These are phyloP conservation scores for Rauvolfia tetraphylla DNA, from an alignment of 257 asterid genomes.

Conservation along the genomic window DNA sequence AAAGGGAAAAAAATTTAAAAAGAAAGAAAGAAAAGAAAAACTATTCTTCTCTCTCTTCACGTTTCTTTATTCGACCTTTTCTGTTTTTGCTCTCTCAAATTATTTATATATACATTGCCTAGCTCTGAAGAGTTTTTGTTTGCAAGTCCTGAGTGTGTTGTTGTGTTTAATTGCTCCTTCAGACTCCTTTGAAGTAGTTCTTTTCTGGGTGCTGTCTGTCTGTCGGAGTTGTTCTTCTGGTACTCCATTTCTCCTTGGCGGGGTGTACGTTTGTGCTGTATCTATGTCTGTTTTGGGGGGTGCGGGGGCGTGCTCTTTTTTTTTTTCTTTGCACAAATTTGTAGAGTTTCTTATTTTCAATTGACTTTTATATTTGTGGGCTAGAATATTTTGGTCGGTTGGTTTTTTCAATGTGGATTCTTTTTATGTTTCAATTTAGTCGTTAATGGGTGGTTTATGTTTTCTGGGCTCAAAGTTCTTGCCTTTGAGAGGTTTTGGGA, in stretches of 20 bases:
- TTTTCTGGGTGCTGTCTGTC: neutral
- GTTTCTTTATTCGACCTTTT: constrained; percentile 9
- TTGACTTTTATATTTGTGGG: neutral
- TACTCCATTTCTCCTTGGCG: neutral
- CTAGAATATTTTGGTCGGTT: neutral
- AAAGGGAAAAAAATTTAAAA: neutral
- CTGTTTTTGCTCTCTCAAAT: neutral
- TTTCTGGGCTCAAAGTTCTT: neutral
- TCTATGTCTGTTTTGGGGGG: neutral
- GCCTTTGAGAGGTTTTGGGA: neutral
- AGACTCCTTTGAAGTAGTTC: neutral
- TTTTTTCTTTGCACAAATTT: neutral
- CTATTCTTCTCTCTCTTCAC: constrained; percentile 23
- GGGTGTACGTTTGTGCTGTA: neutral
- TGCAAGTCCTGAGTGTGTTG: neutral
- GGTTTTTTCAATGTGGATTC: neutral
- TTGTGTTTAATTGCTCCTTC: neutral
- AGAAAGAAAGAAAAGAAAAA: too few relatives aligned
- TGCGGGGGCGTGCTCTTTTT: neutral
- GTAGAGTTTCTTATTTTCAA: neutral
- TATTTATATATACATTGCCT: neutral
- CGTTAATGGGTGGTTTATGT: neutral
- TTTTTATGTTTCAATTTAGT: neutral
- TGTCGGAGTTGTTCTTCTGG: neutral
- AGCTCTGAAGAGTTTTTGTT: neutral